Evolutionary conservation across 495 filamentous ascomycete species (phyloP).

Genomic region (Oidiodendron maius): DNA sequence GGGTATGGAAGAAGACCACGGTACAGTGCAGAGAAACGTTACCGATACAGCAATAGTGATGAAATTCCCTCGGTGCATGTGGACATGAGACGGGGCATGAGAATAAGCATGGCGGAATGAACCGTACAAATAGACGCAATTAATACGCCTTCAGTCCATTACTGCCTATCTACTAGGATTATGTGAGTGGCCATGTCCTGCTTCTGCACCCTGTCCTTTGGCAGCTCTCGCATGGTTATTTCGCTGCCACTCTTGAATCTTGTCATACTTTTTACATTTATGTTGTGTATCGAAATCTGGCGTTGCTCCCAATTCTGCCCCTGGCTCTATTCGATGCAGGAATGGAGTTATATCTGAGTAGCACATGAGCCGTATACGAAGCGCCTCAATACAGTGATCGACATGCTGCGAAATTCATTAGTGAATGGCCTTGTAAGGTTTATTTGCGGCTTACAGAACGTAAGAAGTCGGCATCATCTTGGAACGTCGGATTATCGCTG

Average conservation of each 20-base stretch:
- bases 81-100: neutral
- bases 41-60: neutral
- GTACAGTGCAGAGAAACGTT: neutral
- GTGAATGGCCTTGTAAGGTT: neutral
- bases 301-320: conserved; percentile 40
- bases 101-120: neutral
- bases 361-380: conserved; percentile 51
- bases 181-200: conserved; percentile 1
- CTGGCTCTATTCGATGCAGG: conserved; percentile 38
- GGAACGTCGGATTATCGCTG: conserved; percentile 36
- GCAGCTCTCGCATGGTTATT: conserved; percentile 1
- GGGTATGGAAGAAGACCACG: conserved; percentile 1
- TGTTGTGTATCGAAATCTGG: conserved; percentile 51
- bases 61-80: conserved; percentile 2
- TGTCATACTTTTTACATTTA: conserved; percentile 47
- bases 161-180: neutral
- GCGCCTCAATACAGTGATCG: conserved; percentile 46
- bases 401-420: too few species aligned
- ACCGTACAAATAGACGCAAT: neutral
- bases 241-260: conserved; percentile 1
- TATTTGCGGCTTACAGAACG: conserved; percentile 25
- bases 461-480: conserved; percentile 38
- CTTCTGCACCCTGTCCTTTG: neutral
- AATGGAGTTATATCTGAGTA: conserved; percentile 41
- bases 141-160: neutral